Conservation (phyloP, 2,329 filamentous ascomycete species). For the Orbilia blumenaviensis region DNA sequence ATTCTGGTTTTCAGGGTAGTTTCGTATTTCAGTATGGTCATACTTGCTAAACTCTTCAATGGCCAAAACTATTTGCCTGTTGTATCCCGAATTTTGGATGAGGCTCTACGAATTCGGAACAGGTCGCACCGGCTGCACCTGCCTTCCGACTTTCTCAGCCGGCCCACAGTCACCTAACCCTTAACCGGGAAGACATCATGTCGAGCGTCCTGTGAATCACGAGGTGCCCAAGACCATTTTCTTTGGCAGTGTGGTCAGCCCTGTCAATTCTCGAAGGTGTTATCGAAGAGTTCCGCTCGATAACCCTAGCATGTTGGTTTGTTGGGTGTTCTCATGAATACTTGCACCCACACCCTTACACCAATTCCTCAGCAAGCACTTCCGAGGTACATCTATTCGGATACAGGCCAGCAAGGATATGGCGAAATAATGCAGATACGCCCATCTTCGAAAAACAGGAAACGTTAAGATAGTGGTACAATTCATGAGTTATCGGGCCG, state of each 20-base stretch:
- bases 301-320: background rate
- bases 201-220: background rate
- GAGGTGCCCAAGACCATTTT: background rate
- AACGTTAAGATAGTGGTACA: background rate
- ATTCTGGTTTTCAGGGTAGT: background rate
- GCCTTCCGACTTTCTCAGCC: background rate
- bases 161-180: background rate
- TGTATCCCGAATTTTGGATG: background rate
- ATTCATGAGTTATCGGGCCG: background rate
- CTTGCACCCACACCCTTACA: background rate
- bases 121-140: background rate
- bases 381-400: conserved; percentile 8
- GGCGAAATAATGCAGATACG: background rate
- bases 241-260: background rate
- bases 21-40: background rate
- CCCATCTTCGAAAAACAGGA: background rate
- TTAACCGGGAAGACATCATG: background rate
- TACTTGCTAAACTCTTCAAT: background rate
- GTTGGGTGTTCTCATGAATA: background rate
- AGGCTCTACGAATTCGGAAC: background rate
- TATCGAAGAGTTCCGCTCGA: conserved; percentile 2
- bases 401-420: background rate
- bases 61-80: background rate
- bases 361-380: background rate
- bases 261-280: background rate